Evolutionary conservation across 2,329 filamentous ascomycete species (phyloP), one percentile per base, ranked within the genome.

Genomic region (Claviceps quebecensis): DNA sequence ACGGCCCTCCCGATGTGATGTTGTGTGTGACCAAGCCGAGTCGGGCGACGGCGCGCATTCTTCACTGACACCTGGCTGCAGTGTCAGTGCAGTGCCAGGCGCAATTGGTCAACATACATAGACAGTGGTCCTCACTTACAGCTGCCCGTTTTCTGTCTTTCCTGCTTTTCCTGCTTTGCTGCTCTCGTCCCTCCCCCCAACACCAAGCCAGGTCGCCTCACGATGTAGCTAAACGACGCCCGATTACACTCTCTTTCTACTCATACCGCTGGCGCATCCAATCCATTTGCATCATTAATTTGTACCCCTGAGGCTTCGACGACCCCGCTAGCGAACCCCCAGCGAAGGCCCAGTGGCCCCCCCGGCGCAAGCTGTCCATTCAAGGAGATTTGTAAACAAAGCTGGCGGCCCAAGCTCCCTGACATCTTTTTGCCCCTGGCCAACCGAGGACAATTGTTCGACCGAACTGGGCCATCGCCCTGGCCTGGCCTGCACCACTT

Each of bases 321-420:
- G 45, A 11, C 51, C 48, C 47, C 43, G 38, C 54, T 41, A 51
- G 41, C 52, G 40, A 52, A 36, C 23, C 19, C 34, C 45, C 29
- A 38, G 34, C 45, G 11, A 47, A 11, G 29, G 29, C 29, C 9
- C 29, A 34, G 29, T 34, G 9, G 2, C 34, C 48, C 23, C 54
- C 55, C 47, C 39, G 54, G 57, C 56, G 56, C 56, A 64, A 34
- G 65, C 61, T 64, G 59, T 66, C 66, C 65, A 56, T 63, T 65
- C 63, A 57, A 60, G 66, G 66, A 61, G 59, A 63, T 63, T 62
- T 61, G 66, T 69, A 68, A 70, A 68, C 68, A 70, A 69, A 66
- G 52, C 26, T 23, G 59, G 38, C 48, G 64, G 60, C 54, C 64
- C 61, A 60, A 65, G 62, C 63, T 62, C 54, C 26, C 47, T 22